Conservation (phyloP, 371 early-diverging fungal genomes). For the Amoeboaphelidium protococcarum region DNA sequence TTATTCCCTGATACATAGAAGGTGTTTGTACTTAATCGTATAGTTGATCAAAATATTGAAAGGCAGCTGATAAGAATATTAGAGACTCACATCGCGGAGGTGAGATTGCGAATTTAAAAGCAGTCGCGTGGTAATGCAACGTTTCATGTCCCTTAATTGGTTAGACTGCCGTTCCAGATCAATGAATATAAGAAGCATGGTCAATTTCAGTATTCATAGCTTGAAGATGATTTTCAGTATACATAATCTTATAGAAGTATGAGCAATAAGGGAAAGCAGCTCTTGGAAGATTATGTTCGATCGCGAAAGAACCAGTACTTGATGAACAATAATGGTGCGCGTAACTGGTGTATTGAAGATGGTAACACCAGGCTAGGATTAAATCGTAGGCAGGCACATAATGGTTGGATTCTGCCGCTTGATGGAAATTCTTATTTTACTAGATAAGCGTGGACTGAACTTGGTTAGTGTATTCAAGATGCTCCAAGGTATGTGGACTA, state of each 20-base stretch:
- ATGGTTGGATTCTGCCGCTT: constrained; percentile 37
- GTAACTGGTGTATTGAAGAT: constrained; percentile 28
- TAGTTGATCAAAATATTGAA: constrained; percentile 27
- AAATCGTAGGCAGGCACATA: constrained; percentile 21
- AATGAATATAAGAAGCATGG: constrained; percentile 35
- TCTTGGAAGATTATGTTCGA: constrained; percentile 32
- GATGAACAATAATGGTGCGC: constrained; percentile 45
- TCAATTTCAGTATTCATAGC: constrained; percentile 30
- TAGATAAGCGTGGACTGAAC: constrained; percentile 25
- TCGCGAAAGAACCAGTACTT: constrained; percentile 38
- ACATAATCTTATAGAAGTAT: no score
- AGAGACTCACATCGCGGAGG: constrained; percentile 22
- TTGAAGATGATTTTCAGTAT: constrained; percentile 28
- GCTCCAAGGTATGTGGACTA: constrained; percentile 24
- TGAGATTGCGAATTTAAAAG: no score
- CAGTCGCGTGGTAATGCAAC: no score
- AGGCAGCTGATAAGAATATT: constrained; percentile 24
- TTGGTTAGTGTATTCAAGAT: constrained; percentile 20
- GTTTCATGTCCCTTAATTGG: no score
- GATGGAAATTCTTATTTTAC: constrained; percentile 40
- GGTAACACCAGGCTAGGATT: constrained; percentile 23
- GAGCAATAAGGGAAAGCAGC: constrained; percentile 28
- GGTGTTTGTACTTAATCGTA: constrained; percentile 33
- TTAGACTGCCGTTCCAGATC: constrained; percentile 26
- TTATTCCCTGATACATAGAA: constrained; percentile 28